Conservation (phyloP, 306 rosid genomes). For the Neltuma alba region DNA sequence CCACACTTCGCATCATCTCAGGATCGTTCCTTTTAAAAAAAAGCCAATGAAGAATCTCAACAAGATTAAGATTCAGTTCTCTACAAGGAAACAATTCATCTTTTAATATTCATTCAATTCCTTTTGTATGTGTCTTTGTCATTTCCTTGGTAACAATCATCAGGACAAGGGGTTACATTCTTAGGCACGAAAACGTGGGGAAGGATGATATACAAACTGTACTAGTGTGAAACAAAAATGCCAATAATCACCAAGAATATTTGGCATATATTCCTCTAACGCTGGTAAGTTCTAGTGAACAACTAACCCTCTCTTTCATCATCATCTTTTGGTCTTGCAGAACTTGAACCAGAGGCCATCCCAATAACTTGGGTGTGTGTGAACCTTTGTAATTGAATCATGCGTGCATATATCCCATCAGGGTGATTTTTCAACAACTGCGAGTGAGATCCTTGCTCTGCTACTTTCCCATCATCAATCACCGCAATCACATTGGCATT, state of each 20-base stretch:
- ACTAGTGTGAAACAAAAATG: conserved; percentile 54
- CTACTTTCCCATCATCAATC: conserved; percentile 89
- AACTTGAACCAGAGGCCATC: conserved; percentile 75
- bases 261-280: conserved; percentile 50
- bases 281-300: conserved; percentile 23
- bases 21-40: no score
- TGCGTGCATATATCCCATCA: conserved; percentile 83
- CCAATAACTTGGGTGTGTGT: conserved; percentile 71
- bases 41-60: not conserved
- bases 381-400: conserved; percentile 88
- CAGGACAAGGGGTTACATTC: conserved; percentile 47
- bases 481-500: conserved; percentile 84
- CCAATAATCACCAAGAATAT: conserved; percentile 52
- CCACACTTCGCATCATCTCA: not conserved
- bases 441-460: conserved; percentile 92
- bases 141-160: conserved; percentile 43
- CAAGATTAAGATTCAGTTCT: not conserved
- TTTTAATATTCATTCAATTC: conserved; percentile 47
- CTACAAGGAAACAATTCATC: not conserved
- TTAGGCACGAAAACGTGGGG: conserved; percentile 30
- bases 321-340: conserved; percentile 71
- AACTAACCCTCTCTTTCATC: conserved; percentile 61
- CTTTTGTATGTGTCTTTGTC: conserved; percentile 43
- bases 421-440: conserved; percentile 82
- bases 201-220: conserved; percentile 62